Evolutionary conservation across 2,329 filamentous ascomycete species (phyloP).

Genomic region (Lecanicillium sp.): DNA sequence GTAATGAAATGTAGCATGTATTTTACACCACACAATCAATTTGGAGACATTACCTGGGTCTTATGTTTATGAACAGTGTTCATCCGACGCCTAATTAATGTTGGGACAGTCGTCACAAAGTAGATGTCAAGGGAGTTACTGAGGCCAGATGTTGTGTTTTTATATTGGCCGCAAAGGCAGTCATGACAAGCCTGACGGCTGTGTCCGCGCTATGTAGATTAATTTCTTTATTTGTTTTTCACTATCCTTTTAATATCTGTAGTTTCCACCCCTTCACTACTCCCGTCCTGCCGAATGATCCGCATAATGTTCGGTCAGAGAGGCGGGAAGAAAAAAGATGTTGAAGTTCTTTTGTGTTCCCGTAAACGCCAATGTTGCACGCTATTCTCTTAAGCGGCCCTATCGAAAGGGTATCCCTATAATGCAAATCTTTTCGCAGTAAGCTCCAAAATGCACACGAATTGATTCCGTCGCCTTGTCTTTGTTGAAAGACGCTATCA

Average conservation of each 20-base stretch:
- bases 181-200: too few relatives aligned
- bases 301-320: constrained; percentile 27
- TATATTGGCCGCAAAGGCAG: too few relatives aligned
- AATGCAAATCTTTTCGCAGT: constrained; percentile 26
- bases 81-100: too few relatives aligned
- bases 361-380: constrained; percentile 26
- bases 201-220: constrained; percentile 4
- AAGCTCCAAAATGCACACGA: constrained; percentile 27
- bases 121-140: too few relatives aligned
- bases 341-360: constrained; percentile 40
- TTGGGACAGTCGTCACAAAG: too few relatives aligned
- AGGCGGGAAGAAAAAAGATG: constrained; percentile 29
- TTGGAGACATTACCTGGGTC: too few relatives aligned
- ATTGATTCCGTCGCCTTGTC: constrained; percentile 24
- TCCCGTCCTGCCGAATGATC: constrained; percentile 20
- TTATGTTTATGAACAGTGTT: too few relatives aligned
- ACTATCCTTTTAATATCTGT: too few relatives aligned
- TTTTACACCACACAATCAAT: too few relatives aligned
- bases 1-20: too few relatives aligned
- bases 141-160: too few relatives aligned
- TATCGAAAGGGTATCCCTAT: constrained; percentile 27
- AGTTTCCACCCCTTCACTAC: constrained; percentile 9
- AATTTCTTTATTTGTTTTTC: constrained; percentile 2
- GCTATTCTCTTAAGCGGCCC: constrained; percentile 22
- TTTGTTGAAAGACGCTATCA: constrained; percentile 40